Evolutionary conservation across 345 rosid species (phyloP), one percentile per base, ranked within the genome.

Genomic region (Noccaea bulbosa): DNA sequence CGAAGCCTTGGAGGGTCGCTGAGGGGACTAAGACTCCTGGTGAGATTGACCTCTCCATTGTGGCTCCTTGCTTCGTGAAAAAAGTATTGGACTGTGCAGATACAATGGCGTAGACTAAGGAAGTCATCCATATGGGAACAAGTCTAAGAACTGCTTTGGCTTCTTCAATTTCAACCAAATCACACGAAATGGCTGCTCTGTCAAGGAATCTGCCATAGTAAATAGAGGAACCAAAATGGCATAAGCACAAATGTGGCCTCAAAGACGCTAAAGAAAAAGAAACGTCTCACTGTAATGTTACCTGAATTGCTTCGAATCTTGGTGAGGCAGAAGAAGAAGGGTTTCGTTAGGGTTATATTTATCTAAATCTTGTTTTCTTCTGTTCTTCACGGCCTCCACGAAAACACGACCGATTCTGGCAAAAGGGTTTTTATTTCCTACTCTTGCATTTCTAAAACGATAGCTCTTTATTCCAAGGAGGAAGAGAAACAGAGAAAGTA

Each of bases 61-160:
- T 77, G 65, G 78, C 85, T 50, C 88, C 90, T 77, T 84, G 86
- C 69, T 82, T 86, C 11, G 86, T 82, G 35, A 82, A 86, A 69
- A 86, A 81, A 14, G 88, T 86, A n/a, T 80, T 41, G 8, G 80
- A 57, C 50, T 86, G 90, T 56, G 86, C 83, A 33, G 8, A 65
- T 41, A 81, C 83, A 58, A 82, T 62, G 11, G 82, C 85, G 43
- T 75, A 86, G 1, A 73, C 70, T 71, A 86, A 48, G 64, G 78
- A 48, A 54, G 85, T 64, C 39, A 70, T 62, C 87, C 87, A 82
- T 49, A 86, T 82, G 24, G 87, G 90, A 45, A 66, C 53, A 33
- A 82, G 82, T 63, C 82, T 75, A 2, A 80, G 66, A 7, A 74
- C 55, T 1, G 79, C 58, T 77, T 82, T 86, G 30, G 78, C 83